phyloP scores from a whole-genome alignment of 805 yeast genomes.

The Yarrowia sp. region DNA sequence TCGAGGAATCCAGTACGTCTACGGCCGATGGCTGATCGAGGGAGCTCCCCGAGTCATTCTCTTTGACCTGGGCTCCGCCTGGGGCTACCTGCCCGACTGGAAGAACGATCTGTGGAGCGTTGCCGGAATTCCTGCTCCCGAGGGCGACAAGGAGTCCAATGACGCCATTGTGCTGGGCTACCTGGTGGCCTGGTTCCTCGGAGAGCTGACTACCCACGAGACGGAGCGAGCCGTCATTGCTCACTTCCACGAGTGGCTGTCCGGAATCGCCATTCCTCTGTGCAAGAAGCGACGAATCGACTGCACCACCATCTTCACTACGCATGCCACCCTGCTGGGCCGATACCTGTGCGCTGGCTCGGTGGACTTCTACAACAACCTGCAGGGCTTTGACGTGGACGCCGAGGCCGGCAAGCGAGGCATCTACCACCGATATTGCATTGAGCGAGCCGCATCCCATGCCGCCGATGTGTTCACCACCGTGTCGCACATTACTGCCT shows the following conservation, averaged over 20 bases:
- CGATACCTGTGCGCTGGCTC: slow-evolving; percentile 95
- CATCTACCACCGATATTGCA: slow-evolving; percentile 93
- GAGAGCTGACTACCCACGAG: slow-evolving; percentile 85
- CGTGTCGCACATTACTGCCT: slow-evolving; percentile 96
- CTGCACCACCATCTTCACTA: slow-evolving; percentile 92
- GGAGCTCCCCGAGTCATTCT: slow-evolving; percentile 93
- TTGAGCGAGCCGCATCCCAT: slow-evolving; percentile 95
- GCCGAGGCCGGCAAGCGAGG: slow-evolving; percentile 98
- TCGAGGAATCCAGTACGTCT: slow-evolving; percentile 77
- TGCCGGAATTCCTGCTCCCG: slow-evolving; percentile 93
- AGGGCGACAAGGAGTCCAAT: slow-evolving; percentile 80
- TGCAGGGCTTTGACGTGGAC: slow-evolving; percentile 87
- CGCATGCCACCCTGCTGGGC: slow-evolving; percentile 95
- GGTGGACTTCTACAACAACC: slow-evolving; percentile 90
- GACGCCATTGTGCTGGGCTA: slow-evolving; percentile 93
- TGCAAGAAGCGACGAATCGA: slow-evolving; percentile 90
- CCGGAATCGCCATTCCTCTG: slow-evolving; percentile 91
- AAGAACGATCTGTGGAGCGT: slow-evolving; percentile 86
- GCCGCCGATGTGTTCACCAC: slow-evolving; percentile 96
- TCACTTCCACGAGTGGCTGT: slow-evolving; percentile 98
- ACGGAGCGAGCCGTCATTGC: slow-evolving; percentile 84
- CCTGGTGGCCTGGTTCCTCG: slow-evolving; percentile 94
- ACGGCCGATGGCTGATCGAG: slow-evolving; percentile 96
- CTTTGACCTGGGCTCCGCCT: slow-evolving; percentile 80
- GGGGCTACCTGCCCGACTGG: slow-evolving; percentile 79